Base-by-base conservation (phyloP, 352 stramenopile genomes). In the Pythium aquatile region DNA sequence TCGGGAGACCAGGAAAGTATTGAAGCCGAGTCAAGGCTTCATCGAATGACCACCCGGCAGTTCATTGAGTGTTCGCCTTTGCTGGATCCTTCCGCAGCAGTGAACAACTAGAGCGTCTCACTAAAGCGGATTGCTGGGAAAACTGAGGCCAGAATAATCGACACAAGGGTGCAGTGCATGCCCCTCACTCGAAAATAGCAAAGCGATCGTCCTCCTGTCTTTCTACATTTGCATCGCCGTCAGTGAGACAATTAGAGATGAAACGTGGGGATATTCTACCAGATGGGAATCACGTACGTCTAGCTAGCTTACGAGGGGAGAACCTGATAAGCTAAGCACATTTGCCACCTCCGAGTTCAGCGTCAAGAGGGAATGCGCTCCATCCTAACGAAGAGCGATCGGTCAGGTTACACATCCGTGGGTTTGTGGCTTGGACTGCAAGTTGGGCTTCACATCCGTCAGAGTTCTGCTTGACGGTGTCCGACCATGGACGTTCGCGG, bases 1-100 rank as follows among this genome's bases (percentile, higher is more conserved):
- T 68, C 14, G 51, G 33, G 30, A 44, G 16, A 68, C 53, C 20
- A 51, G 46, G 58, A 62, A 58, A 68, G 42, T 24, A 48, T 62
- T 62, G 54, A 68, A 68, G 28, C 56, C 61, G 33, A 63, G 61
- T 68, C 61, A 68, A 53, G n/a, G 20, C 14, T 68, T 68, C 26
- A 30, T 68, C 58, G 55, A 68, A 62, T 63, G 61, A 33, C 32
- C 33, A 6, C 24, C 17, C 11, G 33, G 20, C 13, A 30, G 30
- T 61, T 61, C 32, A 26, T 66, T 61, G 60, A 66, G 35, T 55
- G 16, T 24, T 39, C 48, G 14, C 48, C 7, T 5, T 51, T 51
- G 37, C 37, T 42, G 37, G 4, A 17, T 42, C 37, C 37, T 9
- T 5, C 5, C 5, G 0, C 5, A 35, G 32, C 32, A 35, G 5